Base-by-base conservation (phyloP, 192 early-diverging fungal genomes). In the Linnemannia schmuckeri region DNA sequence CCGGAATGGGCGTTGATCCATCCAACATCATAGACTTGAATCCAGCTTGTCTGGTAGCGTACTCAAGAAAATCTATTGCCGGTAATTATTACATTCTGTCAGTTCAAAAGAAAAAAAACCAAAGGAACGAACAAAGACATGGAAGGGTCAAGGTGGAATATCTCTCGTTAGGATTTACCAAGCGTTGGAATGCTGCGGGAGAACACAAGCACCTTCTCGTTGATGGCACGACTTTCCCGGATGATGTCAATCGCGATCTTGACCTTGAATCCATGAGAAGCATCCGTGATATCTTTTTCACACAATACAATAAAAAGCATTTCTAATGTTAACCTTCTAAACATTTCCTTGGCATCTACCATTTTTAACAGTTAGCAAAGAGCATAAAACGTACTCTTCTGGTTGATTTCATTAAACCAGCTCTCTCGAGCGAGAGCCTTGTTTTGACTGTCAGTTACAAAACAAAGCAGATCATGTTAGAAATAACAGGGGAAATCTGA, bases 191-290 rank as follows among this genome's bases (percentile, higher is more conserved):
- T 87, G 74, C 94, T 94, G 37, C 95, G 91, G 33, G 93, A 92
- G 81, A 96, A 97, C 27, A 97, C 82, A 17, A 97, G 88, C 33
- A 95, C 90, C 27, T 96, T 96, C 44, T 97, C 95, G 24, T 89
- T 85, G 10, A 87, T 40, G 9, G 38, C 54, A 17, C 83, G 83
- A 54, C 93, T 90, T 57, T 83, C 77, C 9, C 80, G 74, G 1
- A 95, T 77, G 63, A 97, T 94, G 20, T 92, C 84, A 69, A 94
- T 68, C 37, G 93, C 63, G n/a, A 97, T 75, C 38, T 71, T 70
- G 74, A 92, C 83, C 73, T 96, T 96, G 75, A 77, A 63, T 72
- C 91, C 89, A 54, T 90, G 77, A 20, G 72, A 68, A 24, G 79
- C 70, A 15, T 79, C 72, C 40, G 77, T 78, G 17, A 88, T 52